Conservation (phyloP, 208 protist species). For the Leishmania amazonensis region DNA sequence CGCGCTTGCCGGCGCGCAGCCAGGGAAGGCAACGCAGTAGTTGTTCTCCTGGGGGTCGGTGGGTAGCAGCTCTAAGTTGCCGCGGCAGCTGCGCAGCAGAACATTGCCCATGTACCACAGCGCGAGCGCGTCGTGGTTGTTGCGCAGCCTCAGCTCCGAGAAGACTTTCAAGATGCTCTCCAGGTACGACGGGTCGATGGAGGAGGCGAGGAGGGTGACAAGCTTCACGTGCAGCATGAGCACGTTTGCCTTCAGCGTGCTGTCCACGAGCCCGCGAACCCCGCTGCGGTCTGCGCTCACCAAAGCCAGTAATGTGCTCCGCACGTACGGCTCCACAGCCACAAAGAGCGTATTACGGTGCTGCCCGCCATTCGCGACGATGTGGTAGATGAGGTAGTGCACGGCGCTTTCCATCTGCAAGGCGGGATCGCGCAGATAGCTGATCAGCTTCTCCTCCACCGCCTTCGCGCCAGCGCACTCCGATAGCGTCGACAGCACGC, state of each 20-base stretch:
- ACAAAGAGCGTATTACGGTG: slow-evolving; percentile 83
- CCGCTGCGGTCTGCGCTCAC: slow-evolving; percentile 66
- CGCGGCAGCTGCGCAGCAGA: slow-evolving; percentile 74
- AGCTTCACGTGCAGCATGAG: slow-evolving; percentile 91
- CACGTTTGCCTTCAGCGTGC: slow-evolving; percentile 85
- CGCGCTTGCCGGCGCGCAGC: slow-evolving; percentile 71
- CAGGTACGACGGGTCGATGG: slow-evolving; percentile 83
- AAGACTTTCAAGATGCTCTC: slow-evolving; percentile 86
- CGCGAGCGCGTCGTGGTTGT: slow-evolving; percentile 88
- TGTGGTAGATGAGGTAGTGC: slow-evolving; percentile 86
- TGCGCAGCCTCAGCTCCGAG: slow-evolving; percentile 70
- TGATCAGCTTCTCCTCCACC: slow-evolving; percentile 74
- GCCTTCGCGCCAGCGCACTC: slow-evolving; percentile 81
- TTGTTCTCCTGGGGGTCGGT: slow-evolving; percentile 86
- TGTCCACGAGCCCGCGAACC: slow-evolving; percentile 52
- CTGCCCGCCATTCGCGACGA: slow-evolving; percentile 84
- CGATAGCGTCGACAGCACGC: slow-evolving; percentile 79
- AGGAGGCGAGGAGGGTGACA: slow-evolving; percentile 68
- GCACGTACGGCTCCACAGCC: slow-evolving; percentile 86
- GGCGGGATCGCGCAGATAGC: slow-evolving; percentile 69
- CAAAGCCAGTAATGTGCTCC: slow-evolving; percentile 79
- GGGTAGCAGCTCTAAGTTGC: slow-evolving; percentile 85
- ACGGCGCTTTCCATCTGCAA: slow-evolving; percentile 84
- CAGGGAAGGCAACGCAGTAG: slow-evolving; percentile 84
- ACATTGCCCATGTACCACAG: slow-evolving; percentile 91